Evolutionary conservation across 371 early-diverging fungal genomes (phyloP).

Genomic region (Chytridium lagenaria): DNA sequence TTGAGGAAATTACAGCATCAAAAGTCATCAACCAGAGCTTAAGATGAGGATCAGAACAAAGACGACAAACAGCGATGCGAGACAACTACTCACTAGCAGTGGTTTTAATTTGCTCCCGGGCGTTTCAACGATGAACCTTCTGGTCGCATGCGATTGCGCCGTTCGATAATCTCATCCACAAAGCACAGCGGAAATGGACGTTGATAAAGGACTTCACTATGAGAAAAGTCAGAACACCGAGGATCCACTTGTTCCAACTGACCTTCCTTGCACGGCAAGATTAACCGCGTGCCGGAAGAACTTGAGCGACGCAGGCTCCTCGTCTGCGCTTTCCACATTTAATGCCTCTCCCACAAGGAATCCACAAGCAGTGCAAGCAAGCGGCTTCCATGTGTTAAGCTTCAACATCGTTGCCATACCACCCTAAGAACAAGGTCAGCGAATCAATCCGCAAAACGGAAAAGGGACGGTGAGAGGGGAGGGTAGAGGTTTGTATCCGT

Average conservation of each 20-base stretch:
- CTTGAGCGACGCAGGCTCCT: conserved; percentile 32
- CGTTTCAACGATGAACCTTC: conserved; percentile 35
- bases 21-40: background rate
- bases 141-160: conserved; percentile 43
- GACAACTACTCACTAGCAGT: conserved; percentile 31
- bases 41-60: background rate
- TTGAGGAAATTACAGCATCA: background rate
- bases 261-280: conserved; percentile 13
- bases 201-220: background rate
- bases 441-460: conserved; percentile 22
- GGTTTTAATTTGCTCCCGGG: conserved; percentile 10
- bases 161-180: conserved; percentile 40
- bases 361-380: background rate
- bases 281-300: conserved; percentile 40
- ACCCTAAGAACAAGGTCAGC: background rate
- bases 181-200: conserved; percentile 30
- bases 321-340: background rate
- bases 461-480: conserved; percentile 17
- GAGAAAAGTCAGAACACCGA: background rate
- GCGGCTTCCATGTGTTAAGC: background rate
- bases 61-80: background rate
- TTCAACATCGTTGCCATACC: background rate
- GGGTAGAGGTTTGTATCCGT: conserved; percentile 24
- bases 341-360: background rate
- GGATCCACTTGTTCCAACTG: background rate